Conservation (phyloP, 2,329 filamentous ascomycete genomes). For the Macrophomina pseudophaseolina region DNA sequence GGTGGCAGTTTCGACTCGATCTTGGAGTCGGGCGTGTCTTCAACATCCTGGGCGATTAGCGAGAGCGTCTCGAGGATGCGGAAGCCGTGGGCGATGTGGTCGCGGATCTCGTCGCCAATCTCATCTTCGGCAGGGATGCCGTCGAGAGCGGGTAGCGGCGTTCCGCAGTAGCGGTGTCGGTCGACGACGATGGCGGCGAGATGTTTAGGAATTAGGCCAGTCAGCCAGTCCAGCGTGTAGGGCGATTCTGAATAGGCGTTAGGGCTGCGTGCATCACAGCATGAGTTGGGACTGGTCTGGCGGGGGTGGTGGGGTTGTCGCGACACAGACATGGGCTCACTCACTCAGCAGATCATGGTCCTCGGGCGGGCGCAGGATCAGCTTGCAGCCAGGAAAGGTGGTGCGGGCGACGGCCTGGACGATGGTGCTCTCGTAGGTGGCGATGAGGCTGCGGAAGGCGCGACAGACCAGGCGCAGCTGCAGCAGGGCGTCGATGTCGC, state of each 20-base stretch:
- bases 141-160: slow-evolving; percentile 31
- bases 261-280: background rate
- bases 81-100: slow-evolving; percentile 38
- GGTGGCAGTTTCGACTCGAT: slow-evolving; percentile 25
- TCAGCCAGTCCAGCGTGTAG: slow-evolving; percentile 33
- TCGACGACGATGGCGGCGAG: slow-evolving; percentile 40
- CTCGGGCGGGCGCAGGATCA: slow-evolving; percentile 19
- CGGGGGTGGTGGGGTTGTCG: slow-evolving; percentile 14
- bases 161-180: slow-evolving; percentile 32
- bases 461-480: slow-evolving; percentile 33
- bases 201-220: slow-evolving; percentile 36
- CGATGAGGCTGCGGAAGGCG: slow-evolving; percentile 34
- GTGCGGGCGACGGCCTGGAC: slow-evolving; percentile 35
- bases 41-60: slow-evolving; percentile 35
- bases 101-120: slow-evolving; percentile 37
- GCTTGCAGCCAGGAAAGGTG: slow-evolving; percentile 34
- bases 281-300: background rate
- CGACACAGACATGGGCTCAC: background rate
- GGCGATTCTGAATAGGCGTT: slow-evolving; percentile 5
- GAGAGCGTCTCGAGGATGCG: slow-evolving; percentile 35
- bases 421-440: slow-evolving; percentile 36
- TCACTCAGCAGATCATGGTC: slow-evolving; percentile 22
- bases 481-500: slow-evolving; percentile 38
- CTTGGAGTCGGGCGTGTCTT: slow-evolving; percentile 27
- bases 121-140: slow-evolving; percentile 39